Evolutionary conservation across 1,284 basidiomycete species (phyloP), one percentile per base, ranked within the genome.

Genomic region (Sanguinoderma infundibulare): DNA sequence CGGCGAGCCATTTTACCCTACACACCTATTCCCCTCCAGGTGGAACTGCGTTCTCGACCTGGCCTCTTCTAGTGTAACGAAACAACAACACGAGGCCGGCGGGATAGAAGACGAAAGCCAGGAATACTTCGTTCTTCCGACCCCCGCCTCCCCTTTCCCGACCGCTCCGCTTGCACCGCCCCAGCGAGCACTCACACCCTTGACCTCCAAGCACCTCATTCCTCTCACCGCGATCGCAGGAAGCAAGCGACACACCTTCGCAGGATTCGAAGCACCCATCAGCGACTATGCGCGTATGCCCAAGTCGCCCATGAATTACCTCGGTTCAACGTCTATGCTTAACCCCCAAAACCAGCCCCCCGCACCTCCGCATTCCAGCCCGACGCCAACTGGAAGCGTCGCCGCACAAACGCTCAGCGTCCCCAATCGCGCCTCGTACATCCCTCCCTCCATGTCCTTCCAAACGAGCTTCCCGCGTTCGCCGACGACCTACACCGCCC

Each of bases 41-140:
- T 96, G 95, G 95, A 96, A 94, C 68, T 95, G 92, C 64, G 79
- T 91, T 0, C 85, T 97, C 32, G 93, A 96, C 71, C 80, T 96
- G 12, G 82, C 90, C 0, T 77, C 73, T 52, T 60, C 62, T n/a
- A 66, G 47, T 47, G 44, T 53, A 38, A 22, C 62, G 2, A 60
- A 61, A 20, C 59, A 58, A 42, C 60, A 53, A 51, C 62, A 44
- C 8, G 38, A 58, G 20, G 49, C 60, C 5, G 57, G 49, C 8
- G 59, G 44, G 26, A 51, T 15, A 42, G 61, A 58, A 9, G 53
- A 17, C 38, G 61, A 57, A 8, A 60, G 59, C 40, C 69, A 64
- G 10, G 77, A 76, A 47, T 79, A 77, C 7, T 86, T 79, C 55
- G 85, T 81, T 2, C 78, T 92, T 17, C 91, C 90, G 0, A 87